Conservation (phyloP, 1,139 yeast species). For the Yamadazyma jaroonii region DNA sequence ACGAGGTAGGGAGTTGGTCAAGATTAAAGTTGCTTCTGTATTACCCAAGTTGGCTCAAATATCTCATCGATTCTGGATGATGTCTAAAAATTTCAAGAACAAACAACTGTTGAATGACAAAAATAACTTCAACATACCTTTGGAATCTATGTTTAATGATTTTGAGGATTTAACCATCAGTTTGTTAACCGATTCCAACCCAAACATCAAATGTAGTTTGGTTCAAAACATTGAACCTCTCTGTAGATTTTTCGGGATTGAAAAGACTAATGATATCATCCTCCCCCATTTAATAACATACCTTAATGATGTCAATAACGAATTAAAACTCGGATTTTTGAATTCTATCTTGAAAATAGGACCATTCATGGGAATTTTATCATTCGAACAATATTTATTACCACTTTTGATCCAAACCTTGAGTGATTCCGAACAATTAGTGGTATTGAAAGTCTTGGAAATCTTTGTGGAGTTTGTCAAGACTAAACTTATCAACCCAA, state of each 20-base stretch:
- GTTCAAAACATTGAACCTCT: slow-evolving; percentile 68
- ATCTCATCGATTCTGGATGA: slow-evolving; percentile 62
- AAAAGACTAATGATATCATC: slow-evolving; percentile 82
- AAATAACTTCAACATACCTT: slow-evolving; percentile 19
- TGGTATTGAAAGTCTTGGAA: slow-evolving; percentile 71
- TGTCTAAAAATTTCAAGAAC: slow-evolving; percentile 54
- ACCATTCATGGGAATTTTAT: slow-evolving; percentile 73
- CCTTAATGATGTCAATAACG: slow-evolving; percentile 72
- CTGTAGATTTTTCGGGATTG: slow-evolving; percentile 82
- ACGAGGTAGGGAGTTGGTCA: slow-evolving; percentile 34
- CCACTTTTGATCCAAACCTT: slow-evolving; percentile 83
- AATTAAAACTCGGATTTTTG: slow-evolving; percentile 67
- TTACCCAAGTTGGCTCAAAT: slow-evolving; percentile 66
- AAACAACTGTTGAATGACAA: slow-evolving; percentile 6
- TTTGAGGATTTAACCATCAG: slow-evolving; percentile 66
- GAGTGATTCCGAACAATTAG: slow-evolving; percentile 79
- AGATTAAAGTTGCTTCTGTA: slow-evolving; percentile 69
- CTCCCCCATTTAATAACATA: slow-evolving; percentile 90
- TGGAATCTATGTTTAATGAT: slow-evolving; percentile 31
- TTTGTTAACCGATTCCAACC: slow-evolving; percentile 65
- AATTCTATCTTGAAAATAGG: slow-evolving; percentile 77
- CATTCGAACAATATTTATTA: slow-evolving; percentile 82
- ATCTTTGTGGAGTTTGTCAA: slow-evolving; percentile 46
- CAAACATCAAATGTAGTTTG: slow-evolving; percentile 68
- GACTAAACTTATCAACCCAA: slow-evolving; percentile 34